Percentiles rank a stretch among this genome's conserved stretches.
Conservation (phyloP, 371 early-diverging fungal genomes). For the Zopfochytrium polystomum region DNA sequence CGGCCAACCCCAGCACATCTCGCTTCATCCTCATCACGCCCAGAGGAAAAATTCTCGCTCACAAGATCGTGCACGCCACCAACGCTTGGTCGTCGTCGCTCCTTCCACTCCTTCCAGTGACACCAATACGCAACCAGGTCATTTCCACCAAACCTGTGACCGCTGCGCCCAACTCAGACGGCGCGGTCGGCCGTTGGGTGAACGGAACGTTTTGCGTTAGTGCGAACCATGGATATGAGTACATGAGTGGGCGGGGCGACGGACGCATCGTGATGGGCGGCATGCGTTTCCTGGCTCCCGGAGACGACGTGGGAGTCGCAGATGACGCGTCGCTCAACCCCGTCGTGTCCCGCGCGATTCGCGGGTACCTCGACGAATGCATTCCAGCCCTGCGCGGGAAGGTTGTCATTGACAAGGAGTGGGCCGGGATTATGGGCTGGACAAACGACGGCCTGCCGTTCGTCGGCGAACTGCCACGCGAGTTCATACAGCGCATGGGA, state of each 20-base stretch:
- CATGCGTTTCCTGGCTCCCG: conserved; percentile 44
- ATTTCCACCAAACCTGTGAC: conserved; percentile 27
- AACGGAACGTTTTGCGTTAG: conserved; percentile 25
- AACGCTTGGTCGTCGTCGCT: conserved; percentile 48
- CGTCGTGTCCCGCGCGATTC: conserved; percentile 36
- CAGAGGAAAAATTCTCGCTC: conserved; percentile 35
- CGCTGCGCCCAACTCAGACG: conserved; percentile 29
- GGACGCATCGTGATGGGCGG: conserved; percentile 54
- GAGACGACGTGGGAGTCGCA: conserved; percentile 36
- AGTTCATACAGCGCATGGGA: too few species aligned
- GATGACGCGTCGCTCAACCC: conserved; percentile 42
- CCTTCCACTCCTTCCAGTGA: conserved; percentile 33
- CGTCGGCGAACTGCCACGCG: conserved; percentile 43
- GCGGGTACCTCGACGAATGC: too few species aligned
- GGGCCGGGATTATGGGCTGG: conserved; percentile 56
- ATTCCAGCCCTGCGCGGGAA: conserved; percentile 24
- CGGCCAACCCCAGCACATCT: too few species aligned
- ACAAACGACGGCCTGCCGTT: conserved; percentile 44
- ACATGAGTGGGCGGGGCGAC: conserved; percentile 48
- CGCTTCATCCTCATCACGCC: conserved; percentile 22
- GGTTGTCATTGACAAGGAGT: conserved; percentile 36
- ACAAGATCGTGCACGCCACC: conserved; percentile 46
- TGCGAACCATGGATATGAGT: conserved; percentile 51
- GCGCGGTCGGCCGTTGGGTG: background rate
- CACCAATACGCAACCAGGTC: conserved; percentile 57